Evolutionary conservation across 2,329 filamentous ascomycete genomes (phyloP).

Genomic region (Talaromyces sp.): DNA sequence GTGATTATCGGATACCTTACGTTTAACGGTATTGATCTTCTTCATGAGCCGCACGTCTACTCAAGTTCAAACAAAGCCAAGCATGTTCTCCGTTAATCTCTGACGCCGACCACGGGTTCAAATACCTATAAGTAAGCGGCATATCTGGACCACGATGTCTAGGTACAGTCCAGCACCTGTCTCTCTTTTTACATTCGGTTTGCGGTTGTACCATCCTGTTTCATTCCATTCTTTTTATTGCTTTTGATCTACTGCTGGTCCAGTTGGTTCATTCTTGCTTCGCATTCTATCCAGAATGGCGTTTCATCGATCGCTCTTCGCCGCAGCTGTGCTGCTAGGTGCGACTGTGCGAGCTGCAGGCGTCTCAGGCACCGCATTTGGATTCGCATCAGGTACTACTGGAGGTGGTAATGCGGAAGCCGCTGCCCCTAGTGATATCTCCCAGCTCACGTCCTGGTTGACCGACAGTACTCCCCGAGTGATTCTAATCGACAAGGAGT

Average conservation of each 20-base stretch:
- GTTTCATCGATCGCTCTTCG: constrained; percentile 20
- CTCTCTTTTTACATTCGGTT: too few species aligned
- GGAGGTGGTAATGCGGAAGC: constrained; percentile 59
- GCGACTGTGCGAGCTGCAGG: constrained; percentile 23
- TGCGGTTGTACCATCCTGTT: background rate
- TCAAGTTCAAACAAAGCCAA: constrained; percentile 18
- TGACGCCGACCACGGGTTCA: background rate
- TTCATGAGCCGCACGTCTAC: constrained; percentile 6
- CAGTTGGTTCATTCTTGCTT: background rate
- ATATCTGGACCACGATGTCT: background rate
- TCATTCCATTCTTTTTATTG: background rate
- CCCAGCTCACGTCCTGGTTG: constrained; percentile 61
- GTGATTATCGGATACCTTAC: constrained; percentile 3
- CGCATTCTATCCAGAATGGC: constrained; percentile 16
- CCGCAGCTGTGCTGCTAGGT: constrained; percentile 22
- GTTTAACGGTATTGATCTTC: constrained; percentile 13
- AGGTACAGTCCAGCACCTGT: background rate
- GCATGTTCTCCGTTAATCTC: background rate
- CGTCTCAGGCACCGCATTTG: constrained; percentile 40
- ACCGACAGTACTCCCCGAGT: constrained; percentile 57
- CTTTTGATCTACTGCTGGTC: constrained; percentile 10
- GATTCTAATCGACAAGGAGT: constrained; percentile 60
- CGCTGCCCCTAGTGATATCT: constrained; percentile 55
- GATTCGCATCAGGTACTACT: constrained; percentile 57
- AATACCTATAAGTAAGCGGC: constrained; percentile 2